Conservation (phyloP, 441 rosid species). For the Pelargonium myrrhifolium region DNA sequence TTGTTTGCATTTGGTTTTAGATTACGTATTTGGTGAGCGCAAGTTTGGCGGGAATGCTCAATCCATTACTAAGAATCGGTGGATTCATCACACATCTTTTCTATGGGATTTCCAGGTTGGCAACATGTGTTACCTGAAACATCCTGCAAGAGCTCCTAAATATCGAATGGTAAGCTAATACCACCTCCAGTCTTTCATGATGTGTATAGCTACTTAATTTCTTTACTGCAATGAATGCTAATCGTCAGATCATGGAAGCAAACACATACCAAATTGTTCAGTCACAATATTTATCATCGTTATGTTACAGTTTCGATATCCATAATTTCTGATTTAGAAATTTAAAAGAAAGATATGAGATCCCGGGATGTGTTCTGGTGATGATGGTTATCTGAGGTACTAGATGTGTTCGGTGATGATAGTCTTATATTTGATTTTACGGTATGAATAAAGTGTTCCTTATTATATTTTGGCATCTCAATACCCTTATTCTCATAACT, state of each 20-base stretch:
- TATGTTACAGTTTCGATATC: not conserved
- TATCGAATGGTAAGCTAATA: conserved; percentile 45
- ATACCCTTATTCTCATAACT: not conserved
- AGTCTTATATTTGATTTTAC: too few relatives aligned
- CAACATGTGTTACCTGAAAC: conserved; percentile 76
- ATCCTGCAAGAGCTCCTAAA: conserved; percentile 53
- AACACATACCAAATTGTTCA: not conserved
- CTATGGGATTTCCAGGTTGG: conserved; percentile 57
- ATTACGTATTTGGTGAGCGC: conserved; percentile 61
- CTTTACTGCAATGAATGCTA: too few relatives aligned
- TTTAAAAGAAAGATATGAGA: too few relatives aligned
- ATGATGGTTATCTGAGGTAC: too few relatives aligned
- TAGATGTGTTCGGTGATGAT: too few relatives aligned
- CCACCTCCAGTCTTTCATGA: not conserved
- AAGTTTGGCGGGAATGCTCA: conserved; percentile 93
- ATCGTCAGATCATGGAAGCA: too few relatives aligned
- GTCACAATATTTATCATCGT: not conserved
- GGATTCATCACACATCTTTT: conserved; percentile 89
- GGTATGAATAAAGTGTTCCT: too few relatives aligned
- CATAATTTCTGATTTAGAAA: too few relatives aligned
- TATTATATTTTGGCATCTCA: too few relatives aligned
- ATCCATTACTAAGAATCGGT: conserved; percentile 58
- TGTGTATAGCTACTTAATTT: not conserved
- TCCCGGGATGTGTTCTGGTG: too few relatives aligned
- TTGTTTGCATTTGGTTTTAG: conserved; percentile 27